These are phyloP conservation scores for Panus rudis DNA, from an alignment of 768 basidiomycete species.

Conservation along the genomic window DNA sequence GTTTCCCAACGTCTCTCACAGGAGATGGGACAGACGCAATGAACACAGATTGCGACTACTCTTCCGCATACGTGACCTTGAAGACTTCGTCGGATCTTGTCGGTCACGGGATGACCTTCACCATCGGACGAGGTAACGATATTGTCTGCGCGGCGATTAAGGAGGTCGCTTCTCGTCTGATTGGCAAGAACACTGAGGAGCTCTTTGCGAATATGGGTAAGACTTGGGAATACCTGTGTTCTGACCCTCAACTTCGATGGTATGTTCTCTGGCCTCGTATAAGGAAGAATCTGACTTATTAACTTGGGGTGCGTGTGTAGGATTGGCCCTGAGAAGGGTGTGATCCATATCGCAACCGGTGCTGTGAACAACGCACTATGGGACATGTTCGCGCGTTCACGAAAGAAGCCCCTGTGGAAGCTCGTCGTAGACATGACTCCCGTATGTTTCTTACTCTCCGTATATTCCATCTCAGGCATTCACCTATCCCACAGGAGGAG, in stretches of 20 bases:
- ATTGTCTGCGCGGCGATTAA: slow-evolving; percentile 84
- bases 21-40: slow-evolving; percentile 95
- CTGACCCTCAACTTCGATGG: slow-evolving; percentile 91
- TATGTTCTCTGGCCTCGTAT: slow-evolving; percentile 50
- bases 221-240: slow-evolving; percentile 80
- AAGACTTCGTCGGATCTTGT: slow-evolving; percentile 63
- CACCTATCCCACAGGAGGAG: slow-evolving; percentile 50
- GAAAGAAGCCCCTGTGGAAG: slow-evolving; percentile 90
- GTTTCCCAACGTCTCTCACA: slow-evolving; percentile 86
- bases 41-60: slow-evolving; percentile 96
- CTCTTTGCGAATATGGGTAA: slow-evolving; percentile 89
- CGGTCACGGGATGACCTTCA: slow-evolving; percentile 94
- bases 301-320: too few relatives aligned
- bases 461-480: too few relatives aligned
- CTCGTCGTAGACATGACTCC: slow-evolving; percentile 87
- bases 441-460: too few relatives aligned
- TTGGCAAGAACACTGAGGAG: slow-evolving; percentile 75
- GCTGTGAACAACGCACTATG: slow-evolving; percentile 91
- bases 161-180: slow-evolving; percentile 71
- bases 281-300: slow-evolving; percentile 14
- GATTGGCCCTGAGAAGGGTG: slow-evolving; percentile 94
- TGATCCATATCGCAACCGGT: slow-evolving; percentile 84
- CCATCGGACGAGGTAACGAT: slow-evolving; percentile 92
- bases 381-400: slow-evolving; percentile 83
- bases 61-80: slow-evolving; percentile 83